Evolutionary conservation across 352 stramenopile genomes (phyloP), one percentile per base, ranked within the genome.

Genomic region (Pythium aphanidermatum): DNA sequence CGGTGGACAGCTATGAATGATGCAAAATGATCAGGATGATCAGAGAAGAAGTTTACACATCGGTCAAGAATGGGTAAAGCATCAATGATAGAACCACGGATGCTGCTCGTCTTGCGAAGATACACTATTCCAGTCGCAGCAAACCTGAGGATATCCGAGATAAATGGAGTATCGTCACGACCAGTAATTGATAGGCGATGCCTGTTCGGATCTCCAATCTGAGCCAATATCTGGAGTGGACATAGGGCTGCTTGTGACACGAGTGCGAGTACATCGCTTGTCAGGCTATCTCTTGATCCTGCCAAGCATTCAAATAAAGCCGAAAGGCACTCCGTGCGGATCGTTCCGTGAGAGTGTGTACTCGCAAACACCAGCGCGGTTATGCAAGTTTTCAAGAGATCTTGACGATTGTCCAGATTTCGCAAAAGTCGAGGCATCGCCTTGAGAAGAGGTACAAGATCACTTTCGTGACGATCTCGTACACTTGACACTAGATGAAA

Each of bases 111-210:
- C 3, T 23, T 46, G 23, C 41, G 50, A 21, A 65, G 21, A 39
- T 57, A 60, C 8, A 60, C 46, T n/a, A 65, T 34, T 2, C 56
- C 55, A 9, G 21, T 17, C 0, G 55, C 49, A 10, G 55, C 55
- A 44, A 52, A 49, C 10, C 49, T 47, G 2, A 64, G 34, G 21
- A 64, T 41, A 13, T 58, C 35, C 0, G 32, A 26, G 1, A 55
- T 39, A 34, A 48, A 51, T 16, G 25, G 20, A 2, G 35, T 31
- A 17, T 64, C 55, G 12, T 64, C 49, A 13, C 54, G 46, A 2
- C 40, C 48, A 8, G 24, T 31, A 28, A 58, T 58, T 6, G 41
- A 46, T 14, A 51, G 43, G 8, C 43, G 48, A 29, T 55, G 46
- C 37, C 55, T 48, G 4, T 43, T 25, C 13, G 55, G 55, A 24